Percentiles rank a stretch among this genome's conserved stretches.
These are phyloP conservation scores for Tricholoma furcatifolium DNA, from an alignment of 768 basidiomycete genomes.

Conservation along the genomic window DNA sequence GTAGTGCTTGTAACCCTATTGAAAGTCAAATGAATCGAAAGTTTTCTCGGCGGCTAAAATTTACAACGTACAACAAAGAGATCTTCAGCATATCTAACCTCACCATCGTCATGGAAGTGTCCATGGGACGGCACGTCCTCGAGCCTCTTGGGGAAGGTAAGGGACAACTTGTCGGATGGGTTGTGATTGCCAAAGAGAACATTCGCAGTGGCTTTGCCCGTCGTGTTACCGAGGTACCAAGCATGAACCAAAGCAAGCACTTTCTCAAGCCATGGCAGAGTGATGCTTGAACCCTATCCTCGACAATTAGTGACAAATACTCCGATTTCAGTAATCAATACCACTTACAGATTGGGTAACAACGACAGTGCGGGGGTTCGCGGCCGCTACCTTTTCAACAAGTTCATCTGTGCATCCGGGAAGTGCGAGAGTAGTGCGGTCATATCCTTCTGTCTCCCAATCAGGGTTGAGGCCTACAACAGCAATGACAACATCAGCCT, in stretches of 20 bases:
- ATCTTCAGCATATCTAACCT: slow-evolving; percentile 65
- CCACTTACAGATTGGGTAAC: slow-evolving; percentile 65
- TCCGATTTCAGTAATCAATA: too few species aligned
- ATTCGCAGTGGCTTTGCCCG: slow-evolving; percentile 80
- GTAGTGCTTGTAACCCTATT: slow-evolving; percentile 73
- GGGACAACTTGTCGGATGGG: slow-evolving; percentile 70
- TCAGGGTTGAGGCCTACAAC: slow-evolving; percentile 79
- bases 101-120: slow-evolving; percentile 70
- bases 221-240: slow-evolving; percentile 86
- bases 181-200: slow-evolving; percentile 78
- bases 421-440: slow-evolving; percentile 63
- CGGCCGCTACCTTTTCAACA: slow-evolving; percentile 57
- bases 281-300: slow-evolving; percentile 64
- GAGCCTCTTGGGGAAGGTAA: slow-evolving; percentile 75
- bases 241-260: slow-evolving; percentile 72
- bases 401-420: slow-evolving; percentile 78
- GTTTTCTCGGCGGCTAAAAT: not conserved
- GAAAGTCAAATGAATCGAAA: not conserved
- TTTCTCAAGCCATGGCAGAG: slow-evolving; percentile 73
- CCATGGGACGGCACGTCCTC: slow-evolving; percentile 73
- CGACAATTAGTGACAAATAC: slow-evolving; percentile 8
- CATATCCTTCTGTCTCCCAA: slow-evolving; percentile 82
- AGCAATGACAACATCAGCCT: slow-evolving; percentile 72
- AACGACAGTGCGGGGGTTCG: slow-evolving; percentile 69
- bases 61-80: slow-evolving; percentile 52